Conservation (phyloP, 1,284 basidiomycete species). For the Veloboletus limbatus region DNA sequence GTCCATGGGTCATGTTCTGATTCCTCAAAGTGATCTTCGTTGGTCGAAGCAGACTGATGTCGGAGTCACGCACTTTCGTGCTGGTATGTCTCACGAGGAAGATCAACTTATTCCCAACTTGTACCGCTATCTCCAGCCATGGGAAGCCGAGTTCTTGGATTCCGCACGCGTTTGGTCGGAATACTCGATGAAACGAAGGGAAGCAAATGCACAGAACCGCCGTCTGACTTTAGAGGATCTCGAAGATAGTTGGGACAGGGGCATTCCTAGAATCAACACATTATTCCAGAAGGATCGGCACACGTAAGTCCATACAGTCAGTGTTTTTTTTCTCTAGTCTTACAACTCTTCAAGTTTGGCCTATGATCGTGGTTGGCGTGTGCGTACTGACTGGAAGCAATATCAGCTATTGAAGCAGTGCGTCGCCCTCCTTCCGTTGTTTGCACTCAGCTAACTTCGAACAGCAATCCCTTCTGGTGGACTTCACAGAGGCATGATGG, state of each 20-base stretch:
- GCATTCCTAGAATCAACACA: slow-evolving; percentile 97
- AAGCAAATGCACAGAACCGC: slow-evolving; percentile 96
- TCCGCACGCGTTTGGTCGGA: slow-evolving; percentile 99
- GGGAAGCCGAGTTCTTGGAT: slow-evolving; percentile 99
- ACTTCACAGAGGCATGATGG: slow-evolving; percentile 98
- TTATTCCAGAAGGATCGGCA: slow-evolving; percentile 98
- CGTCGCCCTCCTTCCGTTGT: slow-evolving; percentile 26
- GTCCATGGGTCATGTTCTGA: slow-evolving; percentile 98
- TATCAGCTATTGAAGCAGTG: slow-evolving; percentile 92
- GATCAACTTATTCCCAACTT: slow-evolving; percentile 95
- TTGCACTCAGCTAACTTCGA: slow-evolving; percentile 5
- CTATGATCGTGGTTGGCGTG: slow-evolving; percentile 97
- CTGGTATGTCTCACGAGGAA: slow-evolving; percentile 95
- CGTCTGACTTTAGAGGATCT: slow-evolving; percentile 95
- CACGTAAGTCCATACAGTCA: slow-evolving; percentile 56
- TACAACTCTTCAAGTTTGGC: slow-evolving; percentile 66
- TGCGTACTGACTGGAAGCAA: slow-evolving; percentile 96
- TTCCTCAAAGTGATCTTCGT: slow-evolving; percentile 94
- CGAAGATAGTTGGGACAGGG: slow-evolving; percentile 97
- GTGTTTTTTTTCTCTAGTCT: slow-evolving; percentile 45
- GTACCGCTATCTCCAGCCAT: slow-evolving; percentile 97
- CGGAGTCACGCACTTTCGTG: slow-evolving; percentile 94
- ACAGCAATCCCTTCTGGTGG: slow-evolving; percentile 96
- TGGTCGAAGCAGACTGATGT: slow-evolving; percentile 99
- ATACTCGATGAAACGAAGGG: slow-evolving; percentile 99